Evolutionary conservation across 1,139 yeast genomes (phyloP).

Genomic region (Debaryomycetaceae sp.): DNA sequence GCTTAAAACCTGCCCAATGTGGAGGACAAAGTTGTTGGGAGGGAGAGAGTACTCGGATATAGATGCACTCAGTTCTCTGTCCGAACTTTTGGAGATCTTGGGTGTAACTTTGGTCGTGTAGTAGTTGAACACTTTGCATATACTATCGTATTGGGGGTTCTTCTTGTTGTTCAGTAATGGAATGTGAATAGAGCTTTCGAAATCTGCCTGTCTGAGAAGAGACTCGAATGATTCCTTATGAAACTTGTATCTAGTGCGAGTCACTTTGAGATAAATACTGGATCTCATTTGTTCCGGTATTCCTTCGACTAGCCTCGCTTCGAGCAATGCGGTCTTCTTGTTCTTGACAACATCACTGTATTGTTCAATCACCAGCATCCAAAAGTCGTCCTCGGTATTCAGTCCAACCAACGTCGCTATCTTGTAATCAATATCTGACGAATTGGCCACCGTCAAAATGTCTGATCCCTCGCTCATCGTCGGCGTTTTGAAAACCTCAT

Average conservation of each 20-base stretch:
- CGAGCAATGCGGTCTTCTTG: conserved; percentile 20
- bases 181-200: not conserved
- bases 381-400: conserved; percentile 13
- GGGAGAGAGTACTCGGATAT: conserved; percentile 12
- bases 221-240: conserved; percentile 28
- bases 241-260: conserved; percentile 30
- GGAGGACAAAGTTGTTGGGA: conserved; percentile 23
- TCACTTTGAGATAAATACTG: conserved; percentile 29
- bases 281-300: conserved; percentile 30
- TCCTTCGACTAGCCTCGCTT: conserved; percentile 26
- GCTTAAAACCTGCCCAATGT: conserved; percentile 9
- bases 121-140: conserved; percentile 24
- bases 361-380: conserved; percentile 12
- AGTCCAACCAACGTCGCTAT: conserved; percentile 5
- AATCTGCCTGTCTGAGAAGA: conserved; percentile 26
- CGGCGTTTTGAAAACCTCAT: conserved; percentile 29
- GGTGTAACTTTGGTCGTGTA: conserved; percentile 26
- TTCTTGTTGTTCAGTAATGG: not conserved
- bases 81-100: conserved; percentile 4
- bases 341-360: conserved; percentile 3
- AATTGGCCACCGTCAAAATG: conserved; percentile 13
- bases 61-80: conserved; percentile 1
- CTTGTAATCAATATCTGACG: conserved; percentile 8
- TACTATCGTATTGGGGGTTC: conserved; percentile 1
- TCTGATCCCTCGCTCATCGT: conserved; percentile 37